A percentile compares a stretch with the other conserved stretches of the same genome.
phyloP scores from a whole-genome alignment of 345 rosid genomes.

The Punica granatum region DNA sequence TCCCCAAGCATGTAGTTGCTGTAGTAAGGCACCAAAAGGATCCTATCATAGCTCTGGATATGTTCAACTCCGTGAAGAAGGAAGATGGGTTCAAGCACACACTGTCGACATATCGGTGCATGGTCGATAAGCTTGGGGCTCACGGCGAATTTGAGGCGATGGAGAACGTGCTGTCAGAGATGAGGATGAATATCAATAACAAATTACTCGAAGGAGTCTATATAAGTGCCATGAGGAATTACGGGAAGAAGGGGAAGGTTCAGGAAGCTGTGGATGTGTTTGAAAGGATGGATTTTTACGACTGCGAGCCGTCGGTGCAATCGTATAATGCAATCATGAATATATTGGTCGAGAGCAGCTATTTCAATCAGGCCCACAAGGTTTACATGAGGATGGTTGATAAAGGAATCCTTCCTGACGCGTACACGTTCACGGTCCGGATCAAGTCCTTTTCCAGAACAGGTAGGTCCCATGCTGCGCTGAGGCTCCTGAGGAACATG shows the following conservation, averaged over 20 bases:
- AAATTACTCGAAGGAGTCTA: slow-evolving; percentile 71
- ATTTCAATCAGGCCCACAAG: slow-evolving; percentile 73
- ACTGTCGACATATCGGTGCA: slow-evolving; percentile 54
- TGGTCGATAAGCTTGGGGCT: slow-evolving; percentile 69
- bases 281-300: slow-evolving; percentile 89
- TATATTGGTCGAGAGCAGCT: slow-evolving; percentile 58
- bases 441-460: slow-evolving; percentile 85
- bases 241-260: slow-evolving; percentile 69
- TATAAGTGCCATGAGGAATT: slow-evolving; percentile 57
- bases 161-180: slow-evolving; percentile 53
- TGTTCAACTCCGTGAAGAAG: slow-evolving; percentile 65
- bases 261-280: slow-evolving; percentile 80
- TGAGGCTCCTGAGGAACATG: slow-evolving; percentile 78
- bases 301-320: slow-evolving; percentile 55
- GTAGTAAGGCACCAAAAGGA: slow-evolving; percentile 65
- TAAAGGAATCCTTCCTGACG: slow-evolving; percentile 60
- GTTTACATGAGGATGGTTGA: slow-evolving; percentile 82
- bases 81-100: slow-evolving; percentile 58
- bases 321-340: slow-evolving; percentile 82
- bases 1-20: slow-evolving; percentile 75
- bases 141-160: slow-evolving; percentile 70
- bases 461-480: slow-evolving; percentile 66
- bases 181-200: slow-evolving; percentile 39
- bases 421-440: slow-evolving; percentile 71
- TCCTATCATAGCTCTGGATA: slow-evolving; percentile 58